These are phyloP conservation scores for Aspergillus tanneri DNA, from an alignment of 2,329 filamentous ascomycete species.

Conservation along the genomic window DNA sequence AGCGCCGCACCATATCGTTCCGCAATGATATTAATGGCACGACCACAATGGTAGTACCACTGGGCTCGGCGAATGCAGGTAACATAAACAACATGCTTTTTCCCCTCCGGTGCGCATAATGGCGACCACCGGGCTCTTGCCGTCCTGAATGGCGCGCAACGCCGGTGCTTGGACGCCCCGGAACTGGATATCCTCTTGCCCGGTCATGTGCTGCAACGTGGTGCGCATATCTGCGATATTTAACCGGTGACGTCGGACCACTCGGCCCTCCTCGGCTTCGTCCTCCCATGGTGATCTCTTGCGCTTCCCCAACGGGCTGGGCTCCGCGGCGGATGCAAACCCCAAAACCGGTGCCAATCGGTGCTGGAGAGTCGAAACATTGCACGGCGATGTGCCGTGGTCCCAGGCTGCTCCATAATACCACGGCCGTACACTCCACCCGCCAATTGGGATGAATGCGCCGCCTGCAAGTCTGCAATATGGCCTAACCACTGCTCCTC, in stretches of 20 bases:
- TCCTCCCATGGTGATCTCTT: not conserved
- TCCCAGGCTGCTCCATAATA: not conserved
- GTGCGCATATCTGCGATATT: not conserved
- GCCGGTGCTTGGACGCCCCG: not conserved
- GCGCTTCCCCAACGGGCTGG: not conserved
- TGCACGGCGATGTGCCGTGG: not conserved
- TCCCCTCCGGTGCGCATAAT: not conserved
- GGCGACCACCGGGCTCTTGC: not conserved
- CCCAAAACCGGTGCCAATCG: not conserved
- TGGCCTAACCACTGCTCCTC: constrained; percentile 2
- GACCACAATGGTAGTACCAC: no score
- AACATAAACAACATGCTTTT: no score
- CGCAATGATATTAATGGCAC: no score
- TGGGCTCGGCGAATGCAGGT: no score
- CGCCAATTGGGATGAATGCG: not conserved
- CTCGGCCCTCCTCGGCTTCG: not conserved
- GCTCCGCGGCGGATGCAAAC: not conserved
- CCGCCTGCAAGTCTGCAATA: constrained; percentile 12
- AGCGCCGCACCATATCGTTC: no score
- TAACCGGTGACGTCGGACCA: not conserved
- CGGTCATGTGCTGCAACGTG: not conserved
- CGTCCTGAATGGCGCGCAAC: not conserved
- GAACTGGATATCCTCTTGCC: not conserved
- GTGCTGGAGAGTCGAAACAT: not conserved
- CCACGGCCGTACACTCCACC: not conserved